These are phyloP conservation scores for Escovopsis sp. DNA, from an alignment of 2,329 filamentous ascomycete species.

Conservation along the genomic window DNA sequence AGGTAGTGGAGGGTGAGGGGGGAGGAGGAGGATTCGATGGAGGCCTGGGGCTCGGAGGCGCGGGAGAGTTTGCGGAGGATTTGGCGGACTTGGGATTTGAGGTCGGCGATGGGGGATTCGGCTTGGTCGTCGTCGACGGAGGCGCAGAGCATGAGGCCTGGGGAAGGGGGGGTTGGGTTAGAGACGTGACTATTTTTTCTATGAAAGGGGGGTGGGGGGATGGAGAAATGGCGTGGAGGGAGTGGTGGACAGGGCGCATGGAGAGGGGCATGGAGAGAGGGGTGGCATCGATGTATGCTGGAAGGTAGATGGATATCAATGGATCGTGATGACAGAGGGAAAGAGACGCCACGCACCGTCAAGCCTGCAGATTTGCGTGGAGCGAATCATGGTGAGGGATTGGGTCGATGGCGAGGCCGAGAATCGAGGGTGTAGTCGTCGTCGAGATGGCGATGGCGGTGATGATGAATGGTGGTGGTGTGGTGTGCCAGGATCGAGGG, in stretches of 20 bases:
- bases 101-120: conserved; percentile 64
- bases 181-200: too few relatives aligned
- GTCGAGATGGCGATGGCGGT: conserved; percentile 1
- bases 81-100: conserved; percentile 82
- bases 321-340: too few relatives aligned
- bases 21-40: conserved; percentile 63
- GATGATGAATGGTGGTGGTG: conserved; percentile 1
- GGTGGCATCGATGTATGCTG: too few relatives aligned
- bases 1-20: conserved; percentile 79
- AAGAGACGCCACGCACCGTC: conserved; percentile 59
- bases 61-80: conserved; percentile 77
- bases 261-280: not conserved
- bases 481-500: too few relatives aligned
- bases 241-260: too few relatives aligned
- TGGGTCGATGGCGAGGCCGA: too few relatives aligned
- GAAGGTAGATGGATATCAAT: too few relatives aligned
- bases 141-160: conserved; percentile 87
- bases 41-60: conserved; percentile 80
- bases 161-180: not conserved
- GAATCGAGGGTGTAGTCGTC: too few relatives aligned
- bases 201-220: not conserved
- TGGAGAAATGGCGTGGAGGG: not conserved
- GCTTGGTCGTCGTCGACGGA: conserved; percentile 79
- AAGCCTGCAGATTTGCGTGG: conserved; percentile 85
- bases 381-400: conserved; percentile 54